Conservation (phyloP, 805 yeast species). For the Saccharomycopsis sp. region DNA sequence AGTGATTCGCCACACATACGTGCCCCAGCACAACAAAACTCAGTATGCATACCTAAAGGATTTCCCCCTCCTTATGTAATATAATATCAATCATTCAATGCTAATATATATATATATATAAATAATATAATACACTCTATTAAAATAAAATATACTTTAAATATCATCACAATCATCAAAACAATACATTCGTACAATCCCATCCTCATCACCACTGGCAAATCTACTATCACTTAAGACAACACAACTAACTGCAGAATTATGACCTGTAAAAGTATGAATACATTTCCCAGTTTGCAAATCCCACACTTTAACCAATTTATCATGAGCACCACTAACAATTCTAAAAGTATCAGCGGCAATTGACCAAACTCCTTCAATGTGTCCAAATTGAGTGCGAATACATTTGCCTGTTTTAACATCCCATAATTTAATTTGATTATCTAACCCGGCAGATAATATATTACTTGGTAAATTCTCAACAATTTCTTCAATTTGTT, state of each 20-base stretch:
- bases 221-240: conserved; percentile 50
- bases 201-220: conserved; percentile 86
- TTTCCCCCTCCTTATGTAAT: no score
- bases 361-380: conserved; percentile 97
- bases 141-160: no score
- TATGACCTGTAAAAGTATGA: conserved; percentile 81
- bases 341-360: conserved; percentile 94
- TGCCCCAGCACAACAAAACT: no score
- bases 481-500: neutral
- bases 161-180: no score
- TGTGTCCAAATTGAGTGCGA: conserved; percentile 94
- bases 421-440: conserved; percentile 91
- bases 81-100: no score
- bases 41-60: no score
- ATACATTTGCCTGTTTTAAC: conserved; percentile 80
- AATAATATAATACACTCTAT: no score
- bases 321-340: conserved; percentile 91
- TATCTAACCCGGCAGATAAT: conserved; percentile 82
- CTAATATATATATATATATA: no score
- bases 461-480: conserved; percentile 68
- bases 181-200: conserved; percentile 76
- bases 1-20: no score
- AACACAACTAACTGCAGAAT: conserved; percentile 41
- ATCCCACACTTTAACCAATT: conserved; percentile 89
- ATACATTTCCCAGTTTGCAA: conserved; percentile 88